phyloP scores from a whole-genome alignment of 164 flowering plant genomes.

The Houttuynia cordata region DNA sequence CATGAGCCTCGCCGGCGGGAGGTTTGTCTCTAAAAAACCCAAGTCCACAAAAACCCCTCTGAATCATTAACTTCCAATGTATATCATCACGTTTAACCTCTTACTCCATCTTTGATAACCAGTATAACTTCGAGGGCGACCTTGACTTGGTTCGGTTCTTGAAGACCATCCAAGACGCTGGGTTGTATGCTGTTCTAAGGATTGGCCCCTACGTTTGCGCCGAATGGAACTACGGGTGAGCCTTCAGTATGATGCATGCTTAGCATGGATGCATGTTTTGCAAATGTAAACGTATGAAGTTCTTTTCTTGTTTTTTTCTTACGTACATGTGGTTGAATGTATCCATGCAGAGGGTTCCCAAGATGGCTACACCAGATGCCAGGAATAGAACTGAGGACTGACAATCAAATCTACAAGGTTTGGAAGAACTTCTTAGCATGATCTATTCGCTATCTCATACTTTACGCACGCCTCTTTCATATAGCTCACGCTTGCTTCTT shows the following conservation, averaged over 20 bases:
- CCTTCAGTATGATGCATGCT: no score
- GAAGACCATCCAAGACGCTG: conserved; percentile 42
- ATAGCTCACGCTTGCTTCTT: no score
- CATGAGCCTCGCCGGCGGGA: conserved; percentile 12
- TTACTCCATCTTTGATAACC: not conserved
- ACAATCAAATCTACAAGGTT: conserved; percentile 31
- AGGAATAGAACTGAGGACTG: conserved; percentile 28
- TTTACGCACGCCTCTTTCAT: not conserved
- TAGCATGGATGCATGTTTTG: no score
- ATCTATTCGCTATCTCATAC: not conserved
- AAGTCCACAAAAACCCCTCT: not conserved
- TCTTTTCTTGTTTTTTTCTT: no score
- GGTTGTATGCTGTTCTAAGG: conserved; percentile 47
- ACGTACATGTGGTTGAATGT: no score
- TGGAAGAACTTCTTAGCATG: not conserved
- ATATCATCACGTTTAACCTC: not conserved
- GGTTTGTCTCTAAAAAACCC: conserved; percentile 1
- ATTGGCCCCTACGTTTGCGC: conserved; percentile 75
- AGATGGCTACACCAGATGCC: conserved; percentile 42
- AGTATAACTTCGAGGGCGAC: conserved; percentile 53
- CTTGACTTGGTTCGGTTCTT: conserved; percentile 48
- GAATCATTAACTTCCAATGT: no score
- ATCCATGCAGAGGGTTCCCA: conserved; percentile 7
- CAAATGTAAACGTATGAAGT: no score
- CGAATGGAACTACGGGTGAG: conserved; percentile 89